Conservation (phyloP, 768 basidiomycete species). For the Gautieria morchelliformis region DNA sequence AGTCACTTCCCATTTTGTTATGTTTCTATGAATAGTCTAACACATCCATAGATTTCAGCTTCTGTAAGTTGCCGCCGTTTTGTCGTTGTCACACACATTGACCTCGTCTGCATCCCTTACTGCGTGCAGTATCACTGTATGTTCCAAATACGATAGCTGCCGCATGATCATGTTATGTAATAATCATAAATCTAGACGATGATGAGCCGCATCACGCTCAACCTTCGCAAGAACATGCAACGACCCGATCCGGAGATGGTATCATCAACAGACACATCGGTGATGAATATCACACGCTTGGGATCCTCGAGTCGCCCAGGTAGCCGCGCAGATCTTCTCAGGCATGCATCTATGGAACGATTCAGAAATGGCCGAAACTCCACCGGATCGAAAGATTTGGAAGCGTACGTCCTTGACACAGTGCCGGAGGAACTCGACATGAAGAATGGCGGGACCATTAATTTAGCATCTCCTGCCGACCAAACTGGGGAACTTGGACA, state of each 20-base stretch:
- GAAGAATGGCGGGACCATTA: no score
- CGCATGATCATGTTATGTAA: background rate
- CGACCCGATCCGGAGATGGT: background rate
- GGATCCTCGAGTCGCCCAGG: background rate
- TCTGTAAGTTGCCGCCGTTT: constrained; percentile 23
- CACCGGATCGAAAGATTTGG: no score
- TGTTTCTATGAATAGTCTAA: background rate
- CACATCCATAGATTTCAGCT: constrained; percentile 23
- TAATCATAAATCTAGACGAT: constrained; percentile 29
- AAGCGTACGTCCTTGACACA: no score
- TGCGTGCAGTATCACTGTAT: background rate
- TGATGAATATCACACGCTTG: background rate
- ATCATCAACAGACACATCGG: background rate
- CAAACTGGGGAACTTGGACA: no score
- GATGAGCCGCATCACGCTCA: constrained; percentile 62
- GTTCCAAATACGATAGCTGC: background rate
- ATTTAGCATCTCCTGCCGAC: no score
- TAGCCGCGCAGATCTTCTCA: background rate
- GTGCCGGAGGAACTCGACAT: no score
- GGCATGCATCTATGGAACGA: no score
- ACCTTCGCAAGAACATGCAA: constrained; percentile 22
- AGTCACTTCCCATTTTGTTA: constrained; percentile 10
- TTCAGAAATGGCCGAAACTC: no score
- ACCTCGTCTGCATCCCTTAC: background rate
- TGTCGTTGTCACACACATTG: constrained; percentile 11